Base-by-base conservation (phyloP, 2,329 filamentous ascomycete genomes). In the Chaetothyriales sp. region DNA sequence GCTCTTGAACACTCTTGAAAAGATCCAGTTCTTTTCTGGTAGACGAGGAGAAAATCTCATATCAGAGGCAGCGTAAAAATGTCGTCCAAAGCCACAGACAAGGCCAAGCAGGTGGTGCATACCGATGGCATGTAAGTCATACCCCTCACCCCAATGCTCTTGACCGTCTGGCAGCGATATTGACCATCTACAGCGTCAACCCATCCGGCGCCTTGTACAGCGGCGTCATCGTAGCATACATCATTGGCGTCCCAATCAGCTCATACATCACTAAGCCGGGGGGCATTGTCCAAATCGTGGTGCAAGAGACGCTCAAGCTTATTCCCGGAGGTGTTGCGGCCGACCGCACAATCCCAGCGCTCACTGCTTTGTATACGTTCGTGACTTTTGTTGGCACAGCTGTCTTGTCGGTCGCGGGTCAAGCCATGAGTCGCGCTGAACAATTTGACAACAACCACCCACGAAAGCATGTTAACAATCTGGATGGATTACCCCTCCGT, bases 291-390 rank as follows among this genome's bases (percentile, higher is more conserved):
- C 18, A 29, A 18, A 33, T 5, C 3, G 8, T 20, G 40, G 33
- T 40, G 40, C 10, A 22, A n/a, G 18, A 22, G 2, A 20, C 25
- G 15, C 18, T 50, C 22, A n/a, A 22, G 7, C 22, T 25, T 2
- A 50, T 48, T 37, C 33, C 51, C 18, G 47, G 51, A 46, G n/a
- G n/a, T 10, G 8, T 18, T 22, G 5, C 28, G 9, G 22, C 51
- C 10, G 49, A 43, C 25, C 48, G 51, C 46, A 20, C 18, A 13
- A 52, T 56, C 33, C 52, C 54, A 13, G 51, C 52, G 19, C 45
- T 51, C 7, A 25, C 48, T n/a, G 52, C 54, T n/a, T 18, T 54
- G 1, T 54, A 56, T 28, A 47, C 52, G 19, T 56, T 56, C 51
- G 48, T 43, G 45, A 49, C 51, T 18, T 56, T 54, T 45, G 54